Base-by-base conservation (phyloP, 768 basidiomycete genomes). In the Auricularia sp. region DNA sequence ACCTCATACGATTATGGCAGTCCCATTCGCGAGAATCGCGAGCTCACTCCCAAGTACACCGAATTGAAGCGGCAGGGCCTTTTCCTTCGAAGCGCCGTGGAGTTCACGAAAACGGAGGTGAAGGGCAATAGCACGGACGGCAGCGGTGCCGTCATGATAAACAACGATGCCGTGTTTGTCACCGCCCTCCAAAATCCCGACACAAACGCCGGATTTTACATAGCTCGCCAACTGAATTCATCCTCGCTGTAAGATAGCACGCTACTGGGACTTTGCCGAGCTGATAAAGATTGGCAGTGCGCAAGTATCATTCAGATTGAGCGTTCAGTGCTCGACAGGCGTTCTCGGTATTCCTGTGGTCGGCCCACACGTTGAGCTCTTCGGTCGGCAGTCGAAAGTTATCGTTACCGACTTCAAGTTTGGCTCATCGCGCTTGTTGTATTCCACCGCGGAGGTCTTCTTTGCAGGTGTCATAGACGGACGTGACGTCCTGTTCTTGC, bases 71-170 rank as follows among this genome's bases (percentile, higher is more conserved):
- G 85, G 21, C 84, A 93, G 70, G 86, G 83, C 18, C 72, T 91
- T 18, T 93, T 93, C 79, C 74, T 93, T 21, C 85, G 91, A 34
- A 88, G 87, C 67, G 87, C 88, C 0, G 86, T 83, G 0, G 87
- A 88, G 59, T 90, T 93, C 71, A 83, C 85, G 74, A 88, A 91
- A 75, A 93, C 91, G 0, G 81, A 90, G 66, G 83, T 85, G 80
- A 76, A 91, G 23, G 86, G 84, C 3, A 82, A 89, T 68, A 79
- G 83, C 29, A 81, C 23, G 11, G 56, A 59, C 56, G 56, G 78
- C 29, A 81, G 77, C 12, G 84, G 84, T 43, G 73, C 73, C 12
- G 78, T 80, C 33, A 69, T 66, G 0, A 70, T 78, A 53, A 73
- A 75, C n/a, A 81, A 81, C 64, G 65, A 80, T 0, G 78, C 76